Percentiles rank a stretch among this genome's conserved stretches.
Conservation (phyloP, 176 grass and related monocot genomes). For the Eragrostis curvula region DNA sequence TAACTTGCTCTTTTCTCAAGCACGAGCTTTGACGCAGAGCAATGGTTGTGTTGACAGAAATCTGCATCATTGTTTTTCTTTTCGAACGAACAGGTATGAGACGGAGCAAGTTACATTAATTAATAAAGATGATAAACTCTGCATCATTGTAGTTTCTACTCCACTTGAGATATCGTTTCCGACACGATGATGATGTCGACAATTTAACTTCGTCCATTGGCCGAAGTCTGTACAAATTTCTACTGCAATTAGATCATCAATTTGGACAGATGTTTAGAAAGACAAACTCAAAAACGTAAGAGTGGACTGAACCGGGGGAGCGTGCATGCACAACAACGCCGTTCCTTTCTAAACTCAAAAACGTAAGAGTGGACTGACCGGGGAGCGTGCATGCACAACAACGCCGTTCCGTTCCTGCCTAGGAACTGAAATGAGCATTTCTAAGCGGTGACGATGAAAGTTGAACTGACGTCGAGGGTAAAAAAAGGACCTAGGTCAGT, state of each 20-base stretch:
- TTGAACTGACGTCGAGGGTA: background rate
- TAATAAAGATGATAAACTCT: too few relatives aligned
- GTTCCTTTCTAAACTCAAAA: background rate
- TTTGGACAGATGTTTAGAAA: background rate
- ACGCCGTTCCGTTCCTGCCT: background rate
- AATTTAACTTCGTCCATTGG: background rate
- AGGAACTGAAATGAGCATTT: background rate
- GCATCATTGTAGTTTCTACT: too few relatives aligned
- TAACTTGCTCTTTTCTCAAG: background rate
- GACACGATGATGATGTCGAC: background rate
- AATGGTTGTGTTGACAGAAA: background rate
- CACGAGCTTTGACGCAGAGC: background rate
- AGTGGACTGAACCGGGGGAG: background rate
- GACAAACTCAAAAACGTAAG: background rate
- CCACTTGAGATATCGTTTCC: background rate
- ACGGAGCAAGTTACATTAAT: too few relatives aligned
- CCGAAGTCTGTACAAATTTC: background rate
- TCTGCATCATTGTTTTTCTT: too few relatives aligned
- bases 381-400: background rate
- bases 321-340: background rate
- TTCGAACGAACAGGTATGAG: too few relatives aligned
- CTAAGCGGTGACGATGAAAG: background rate
- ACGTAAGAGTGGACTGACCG: background rate
- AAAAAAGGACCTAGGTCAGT: background rate
- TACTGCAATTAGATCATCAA: constrained; percentile 2